Conservation (phyloP, 2,329 filamentous ascomycete species). For the Aphanocladium album region DNA sequence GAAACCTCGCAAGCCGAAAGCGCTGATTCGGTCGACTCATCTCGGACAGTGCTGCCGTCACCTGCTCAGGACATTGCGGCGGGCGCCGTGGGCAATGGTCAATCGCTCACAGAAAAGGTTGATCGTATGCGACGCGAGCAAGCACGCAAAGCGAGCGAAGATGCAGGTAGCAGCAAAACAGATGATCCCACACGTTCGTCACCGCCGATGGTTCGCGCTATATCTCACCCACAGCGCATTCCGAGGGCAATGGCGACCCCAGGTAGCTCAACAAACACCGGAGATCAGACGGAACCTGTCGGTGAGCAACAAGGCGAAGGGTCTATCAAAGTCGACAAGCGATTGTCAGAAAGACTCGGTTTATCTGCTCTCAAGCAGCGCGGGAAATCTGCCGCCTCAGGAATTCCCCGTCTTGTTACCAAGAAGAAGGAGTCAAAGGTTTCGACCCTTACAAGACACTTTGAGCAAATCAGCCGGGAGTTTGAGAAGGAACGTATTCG, state of each 20-base stretch:
- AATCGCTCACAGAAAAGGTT: conserved; percentile 40
- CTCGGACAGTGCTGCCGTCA: not conserved
- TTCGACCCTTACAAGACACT: conserved; percentile 88
- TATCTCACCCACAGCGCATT: conserved; percentile 40
- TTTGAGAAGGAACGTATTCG: conserved; percentile 92
- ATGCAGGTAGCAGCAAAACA: conserved; percentile 21
- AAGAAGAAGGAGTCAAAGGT: conserved; percentile 73
- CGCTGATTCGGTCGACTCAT: conserved; percentile 8
- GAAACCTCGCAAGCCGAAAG: conserved; percentile 7
- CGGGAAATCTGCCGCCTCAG: conserved; percentile 57
- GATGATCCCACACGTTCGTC: conserved; percentile 39
- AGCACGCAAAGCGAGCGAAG: conserved; percentile 23
- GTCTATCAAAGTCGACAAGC: conserved; percentile 60
- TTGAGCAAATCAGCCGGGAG: conserved; percentile 92
- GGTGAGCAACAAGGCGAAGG: conserved; percentile 29
- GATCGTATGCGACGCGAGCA: conserved; percentile 50
- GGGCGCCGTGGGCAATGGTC: conserved; percentile 18
- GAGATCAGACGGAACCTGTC: not conserved
- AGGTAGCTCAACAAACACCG: not conserved
- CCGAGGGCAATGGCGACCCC: not conserved
- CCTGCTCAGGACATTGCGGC: not conserved
- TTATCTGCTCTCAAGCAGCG: conserved; percentile 58
- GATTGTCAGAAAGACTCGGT: conserved; percentile 67
- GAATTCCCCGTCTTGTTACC: conserved; percentile 83
- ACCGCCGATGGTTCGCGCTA: conserved; percentile 49